Evolutionary conservation across 208 protist species (phyloP).

Genomic region (Wallacemonas collosoma): DNA sequence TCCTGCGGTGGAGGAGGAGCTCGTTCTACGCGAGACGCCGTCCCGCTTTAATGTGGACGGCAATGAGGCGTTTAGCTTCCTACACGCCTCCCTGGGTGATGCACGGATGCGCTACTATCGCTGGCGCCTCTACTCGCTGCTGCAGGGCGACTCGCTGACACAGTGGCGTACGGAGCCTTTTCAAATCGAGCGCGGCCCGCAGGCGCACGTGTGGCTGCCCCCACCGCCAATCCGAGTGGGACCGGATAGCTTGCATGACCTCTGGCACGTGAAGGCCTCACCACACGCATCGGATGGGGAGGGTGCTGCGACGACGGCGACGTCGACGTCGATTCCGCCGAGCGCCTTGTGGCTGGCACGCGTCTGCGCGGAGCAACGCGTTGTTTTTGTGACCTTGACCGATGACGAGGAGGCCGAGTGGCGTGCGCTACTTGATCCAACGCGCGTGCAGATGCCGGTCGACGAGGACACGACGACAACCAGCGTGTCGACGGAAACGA

Average conservation of each 20-base stretch:
- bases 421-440: slow-evolving; percentile 9
- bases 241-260: slow-evolving; percentile 37
- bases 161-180: slow-evolving; percentile 75
- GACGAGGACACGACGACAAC: background rate
- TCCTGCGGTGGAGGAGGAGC: slow-evolving; percentile 77
- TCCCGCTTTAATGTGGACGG: slow-evolving; percentile 26
- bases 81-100: slow-evolving; percentile 46
- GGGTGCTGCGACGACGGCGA: background rate
- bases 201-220: slow-evolving; percentile 73
- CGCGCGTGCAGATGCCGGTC: background rate
- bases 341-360: slow-evolving; percentile 17
- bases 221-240: slow-evolving; percentile 50
- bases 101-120: slow-evolving; percentile 82
- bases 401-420: background rate
- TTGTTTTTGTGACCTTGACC: background rate
- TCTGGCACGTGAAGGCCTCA: background rate
- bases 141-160: slow-evolving; percentile 73
- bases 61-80: slow-evolving; percentile 73
- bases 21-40: slow-evolving; percentile 57
- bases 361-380: background rate
- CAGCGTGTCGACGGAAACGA: background rate
- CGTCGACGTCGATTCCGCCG: slow-evolving; percentile 15
- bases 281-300: background rate
- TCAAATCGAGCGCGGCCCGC: slow-evolving; percentile 59
- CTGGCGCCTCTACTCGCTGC: slow-evolving; percentile 82